These are phyloP conservation scores for Carex myosuroides DNA, from an alignment of 176 grass and related monocot genomes.

Conservation along the genomic window DNA sequence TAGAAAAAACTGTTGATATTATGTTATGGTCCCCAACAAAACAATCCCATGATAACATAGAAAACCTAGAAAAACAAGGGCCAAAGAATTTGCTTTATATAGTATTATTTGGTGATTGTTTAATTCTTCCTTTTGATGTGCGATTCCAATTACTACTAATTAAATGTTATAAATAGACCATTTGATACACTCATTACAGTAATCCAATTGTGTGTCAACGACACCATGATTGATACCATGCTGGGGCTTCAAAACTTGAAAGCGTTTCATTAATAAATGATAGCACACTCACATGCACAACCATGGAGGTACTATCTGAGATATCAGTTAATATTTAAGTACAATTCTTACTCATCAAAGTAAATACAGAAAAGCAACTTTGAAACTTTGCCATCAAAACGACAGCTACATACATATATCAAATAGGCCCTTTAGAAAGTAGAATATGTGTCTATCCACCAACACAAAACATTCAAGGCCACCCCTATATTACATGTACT, in stretches of 20 bases:
- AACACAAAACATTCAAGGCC: constrained; percentile 11
- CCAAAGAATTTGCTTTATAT: constrained; percentile 8
- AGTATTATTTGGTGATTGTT: not conserved
- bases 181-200: not conserved
- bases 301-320: not conserved
- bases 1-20: not conserved
- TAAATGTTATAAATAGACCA: not conserved
- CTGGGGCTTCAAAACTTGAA: not conserved
- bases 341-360: constrained; percentile 11
- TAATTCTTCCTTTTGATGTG: constrained; percentile 6
- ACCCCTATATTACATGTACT: constrained; percentile 23
- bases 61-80: not conserved
- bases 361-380: constrained; percentile 19
- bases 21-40: constrained; percentile 14
- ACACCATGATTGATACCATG: not conserved
- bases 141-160: constrained; percentile 11
- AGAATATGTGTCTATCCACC: constrained; percentile 21
- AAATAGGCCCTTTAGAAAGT: constrained; percentile 18
- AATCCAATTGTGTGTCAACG: constrained; percentile 7
- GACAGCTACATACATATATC: constrained; percentile 13
- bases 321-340: constrained; percentile 19
- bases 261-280: not conserved
- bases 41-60: constrained; percentile 13
- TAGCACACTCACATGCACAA: not conserved
- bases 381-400: constrained; percentile 15